Evolutionary conservation across 257 asterid species (phyloP).

Genomic region (Fraxinus cuspidata): DNA sequence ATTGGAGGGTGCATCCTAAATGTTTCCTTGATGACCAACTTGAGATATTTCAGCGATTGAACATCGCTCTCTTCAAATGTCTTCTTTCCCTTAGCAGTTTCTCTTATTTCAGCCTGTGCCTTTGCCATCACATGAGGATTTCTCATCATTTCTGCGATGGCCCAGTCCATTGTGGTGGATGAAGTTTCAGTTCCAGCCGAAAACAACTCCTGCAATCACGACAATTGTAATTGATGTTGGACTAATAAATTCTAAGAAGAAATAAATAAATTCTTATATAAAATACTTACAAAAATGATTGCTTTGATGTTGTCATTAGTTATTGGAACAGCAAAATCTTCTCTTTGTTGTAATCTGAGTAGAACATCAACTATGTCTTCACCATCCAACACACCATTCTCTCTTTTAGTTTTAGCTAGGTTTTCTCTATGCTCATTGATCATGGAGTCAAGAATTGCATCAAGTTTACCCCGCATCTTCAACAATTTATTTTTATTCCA

Average conservation of each 20-base stretch:
- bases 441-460: not conserved
- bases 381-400: not conserved
- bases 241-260: not conserved
- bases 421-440: not conserved
- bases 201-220: not conserved
- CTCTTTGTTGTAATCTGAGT: not conserved
- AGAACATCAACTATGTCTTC: constrained; percentile 1
- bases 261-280: not conserved
- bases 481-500: not conserved
- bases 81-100: not conserved
- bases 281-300: not conserved
- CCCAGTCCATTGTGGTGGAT: not conserved
- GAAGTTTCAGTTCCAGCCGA: constrained; percentile 2
- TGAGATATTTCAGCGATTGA: not conserved
- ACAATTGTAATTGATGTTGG: not conserved
- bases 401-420: not conserved
- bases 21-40: not conserved
- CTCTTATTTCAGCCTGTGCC: not conserved
- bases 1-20: constrained; percentile 3
- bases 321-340: not conserved
- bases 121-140: not conserved
- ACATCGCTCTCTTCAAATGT: not conserved
- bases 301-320: constrained; percentile 3
- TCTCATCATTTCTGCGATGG: not conserved
- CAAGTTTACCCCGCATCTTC: constrained; percentile 1